Evolutionary conservation across 139 green algal genomes (phyloP).

Genomic region (Diplosphaera chodatii): DNA sequence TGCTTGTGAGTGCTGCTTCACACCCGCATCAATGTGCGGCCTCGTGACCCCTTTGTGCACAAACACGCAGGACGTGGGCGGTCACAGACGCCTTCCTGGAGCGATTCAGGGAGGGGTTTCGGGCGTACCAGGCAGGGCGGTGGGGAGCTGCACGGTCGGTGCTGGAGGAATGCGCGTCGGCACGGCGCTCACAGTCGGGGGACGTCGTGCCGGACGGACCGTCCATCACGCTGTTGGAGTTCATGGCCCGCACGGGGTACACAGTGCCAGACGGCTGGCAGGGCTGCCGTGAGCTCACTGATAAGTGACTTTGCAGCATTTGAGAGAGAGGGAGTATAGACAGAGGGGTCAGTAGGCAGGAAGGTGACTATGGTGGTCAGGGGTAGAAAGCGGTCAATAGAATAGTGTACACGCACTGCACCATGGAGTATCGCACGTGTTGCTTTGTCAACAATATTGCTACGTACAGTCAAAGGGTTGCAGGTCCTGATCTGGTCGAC

Average conservation of each 20-base stretch:
- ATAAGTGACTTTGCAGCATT: constrained; percentile 61
- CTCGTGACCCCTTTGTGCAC: too few species aligned
- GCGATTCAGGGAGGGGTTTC: constrained; percentile 36
- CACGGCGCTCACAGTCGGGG: constrained; percentile 14
- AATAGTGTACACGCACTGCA: too few species aligned
- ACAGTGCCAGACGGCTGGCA: constrained; percentile 64
- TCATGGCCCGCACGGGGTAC: constrained; percentile 61
- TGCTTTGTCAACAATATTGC: too few species aligned
- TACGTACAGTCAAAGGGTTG: too few species aligned
- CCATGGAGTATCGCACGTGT: too few species aligned
- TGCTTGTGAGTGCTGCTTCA: too few species aligned
- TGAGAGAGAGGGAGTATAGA: too few species aligned
- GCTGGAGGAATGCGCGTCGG: constrained; percentile 43
- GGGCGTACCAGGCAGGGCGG: constrained; percentile 60
- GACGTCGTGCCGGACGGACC: constrained; percentile 53
- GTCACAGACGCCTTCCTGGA: constrained; percentile 49
- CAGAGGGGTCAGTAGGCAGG: too few species aligned
- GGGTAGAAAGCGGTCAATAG: too few species aligned
- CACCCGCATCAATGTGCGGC: too few species aligned
- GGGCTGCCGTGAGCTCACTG: constrained; percentile 78
- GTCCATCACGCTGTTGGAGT: constrained; percentile 55
- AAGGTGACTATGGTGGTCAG: too few species aligned
- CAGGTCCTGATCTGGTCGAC: too few species aligned
- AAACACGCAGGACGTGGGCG: constrained; percentile 32
- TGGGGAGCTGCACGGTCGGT: constrained; percentile 48